Conservation (phyloP, 78 protist genomes). For the Dictyostelium discoideum region DNA sequence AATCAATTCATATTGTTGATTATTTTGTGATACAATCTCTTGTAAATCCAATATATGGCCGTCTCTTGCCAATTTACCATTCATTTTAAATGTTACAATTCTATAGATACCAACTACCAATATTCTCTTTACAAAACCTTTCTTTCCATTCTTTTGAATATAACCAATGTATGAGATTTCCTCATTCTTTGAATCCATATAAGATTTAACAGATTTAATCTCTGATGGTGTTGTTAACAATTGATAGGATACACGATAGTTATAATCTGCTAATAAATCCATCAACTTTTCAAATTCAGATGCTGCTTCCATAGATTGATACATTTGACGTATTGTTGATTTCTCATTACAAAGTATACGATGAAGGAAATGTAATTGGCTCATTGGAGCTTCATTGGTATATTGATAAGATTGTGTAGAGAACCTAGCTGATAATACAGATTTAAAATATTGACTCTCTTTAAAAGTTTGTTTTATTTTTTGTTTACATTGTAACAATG, state of each 20-base stretch:
- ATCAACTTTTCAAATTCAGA: slow-evolving; percentile 29
- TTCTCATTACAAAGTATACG: background rate
- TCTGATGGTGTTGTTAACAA: slow-evolving; percentile 26
- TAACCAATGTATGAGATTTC: slow-evolving; percentile 40
- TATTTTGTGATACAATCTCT: background rate
- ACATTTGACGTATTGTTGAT: slow-evolving; percentile 1
- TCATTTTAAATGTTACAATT: slow-evolving; percentile 47
- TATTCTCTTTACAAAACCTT: slow-evolving; percentile 33
- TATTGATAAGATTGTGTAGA: slow-evolving; percentile 49
- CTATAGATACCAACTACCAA: slow-evolving; percentile 30
- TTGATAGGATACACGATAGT: slow-evolving; percentile 6
- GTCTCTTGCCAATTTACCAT: slow-evolving; percentile 62
- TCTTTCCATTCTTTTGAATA: slow-evolving; percentile 45
- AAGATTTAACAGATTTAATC: background rate
- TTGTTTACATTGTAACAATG: background rate
- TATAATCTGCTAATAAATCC: slow-evolving; percentile 10
- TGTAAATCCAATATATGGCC: slow-evolving; percentile 53
- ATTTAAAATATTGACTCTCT: slow-evolving; percentile 43
- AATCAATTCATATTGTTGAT: slow-evolving; percentile 31
- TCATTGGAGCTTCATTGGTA: slow-evolving; percentile 60
- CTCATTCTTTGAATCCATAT: slow-evolving; percentile 52
- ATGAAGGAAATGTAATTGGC: slow-evolving; percentile 51
- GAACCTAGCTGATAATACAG: slow-evolving; percentile 33
- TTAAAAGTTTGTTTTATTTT: slow-evolving; percentile 4
- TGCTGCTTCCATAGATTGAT: background rate